Evolutionary conservation across 495 filamentous ascomycete species (phyloP), one percentile per base, ranked within the genome.

Genomic region (Sordaria brevicollis): DNA sequence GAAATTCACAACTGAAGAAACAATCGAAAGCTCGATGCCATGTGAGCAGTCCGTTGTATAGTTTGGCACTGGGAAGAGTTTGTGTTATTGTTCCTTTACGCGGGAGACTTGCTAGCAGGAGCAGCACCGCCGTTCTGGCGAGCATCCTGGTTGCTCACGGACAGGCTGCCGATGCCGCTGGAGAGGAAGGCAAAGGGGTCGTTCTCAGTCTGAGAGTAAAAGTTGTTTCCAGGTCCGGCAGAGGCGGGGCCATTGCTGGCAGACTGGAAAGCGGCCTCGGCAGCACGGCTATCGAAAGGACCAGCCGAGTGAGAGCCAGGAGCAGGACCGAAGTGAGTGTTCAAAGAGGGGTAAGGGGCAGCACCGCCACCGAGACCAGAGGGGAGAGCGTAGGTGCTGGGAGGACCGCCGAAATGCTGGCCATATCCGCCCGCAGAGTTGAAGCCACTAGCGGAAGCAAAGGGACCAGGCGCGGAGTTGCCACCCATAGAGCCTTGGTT

Each of bases 151-250:
- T 94, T 92, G 73, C 89, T 89, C 77, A 97, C 91, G 11, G 90
- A 90, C 68, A 97, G 82, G 41, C 90, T 88, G 65, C 92, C 90
- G 17, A 97, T 88, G 7, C 92, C 92, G 1, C 88, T 84, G 8
- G 92, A 93, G 69, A 97, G 87, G 83, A 97, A 97, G 35, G 92
- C 91, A 76, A 97, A 97, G 13, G 93, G 93, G 73, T 96, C 93
- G 68, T 83, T 89, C 67, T 90, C 86, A 5, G 83, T 85, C 71
- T 86, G 83, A 29, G 83, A 80, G 72, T 86, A 88, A 71, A 86
- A 88, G 76, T 84, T 84, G 80, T 85, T 92, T 79, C 78, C 88
- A 77, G 81, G 89, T 76, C 81, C 92, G 82, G 86, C 87, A 37
- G 86, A 87, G 29, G 84, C 86, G 39, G 89, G 88, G 43, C 88